Evolutionary conservation across 1,284 basidiomycete species (phyloP).

Genomic region (Cronartium ribicola): DNA sequence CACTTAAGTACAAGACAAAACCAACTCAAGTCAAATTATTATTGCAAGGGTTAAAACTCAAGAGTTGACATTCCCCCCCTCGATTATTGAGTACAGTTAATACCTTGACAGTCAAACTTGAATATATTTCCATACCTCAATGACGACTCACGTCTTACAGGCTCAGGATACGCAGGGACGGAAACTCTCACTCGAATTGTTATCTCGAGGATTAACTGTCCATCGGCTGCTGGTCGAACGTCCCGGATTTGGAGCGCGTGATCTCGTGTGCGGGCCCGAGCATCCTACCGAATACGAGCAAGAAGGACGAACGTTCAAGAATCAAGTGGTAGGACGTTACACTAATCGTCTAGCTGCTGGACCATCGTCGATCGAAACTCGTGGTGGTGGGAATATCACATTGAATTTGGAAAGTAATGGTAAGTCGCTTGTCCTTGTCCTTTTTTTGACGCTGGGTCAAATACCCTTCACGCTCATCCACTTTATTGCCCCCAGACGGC

Average conservation of each 20-base stretch:
- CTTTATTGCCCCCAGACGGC: neutral
- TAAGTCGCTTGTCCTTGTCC: neutral
- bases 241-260: neutral
- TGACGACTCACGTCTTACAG: neutral
- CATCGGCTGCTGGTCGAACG: conserved; percentile 18
- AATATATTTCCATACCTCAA: too few species aligned
- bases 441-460: neutral
- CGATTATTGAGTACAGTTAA: too few species aligned
- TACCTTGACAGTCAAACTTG: too few species aligned
- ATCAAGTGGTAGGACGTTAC: conserved; percentile 34
- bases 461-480: neutral
- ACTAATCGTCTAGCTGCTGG: conserved; percentile 32
- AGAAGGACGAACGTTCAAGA: conserved; percentile 37
- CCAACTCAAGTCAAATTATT: too few species aligned
- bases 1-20: too few species aligned
- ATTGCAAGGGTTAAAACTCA: too few species aligned
- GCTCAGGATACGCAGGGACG: conserved; percentile 5
- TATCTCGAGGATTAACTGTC: conserved; percentile 18
- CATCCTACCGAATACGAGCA: neutral
- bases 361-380: conserved; percentile 5
- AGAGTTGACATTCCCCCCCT: too few species aligned
- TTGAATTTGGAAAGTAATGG: conserved; percentile 6
- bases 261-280: conserved; percentile 34
- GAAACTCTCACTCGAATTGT: conserved; percentile 5
- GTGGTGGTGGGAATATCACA: neutral